Conservation (phyloP, 306 rosid species). For the Comarum palustre region DNA sequence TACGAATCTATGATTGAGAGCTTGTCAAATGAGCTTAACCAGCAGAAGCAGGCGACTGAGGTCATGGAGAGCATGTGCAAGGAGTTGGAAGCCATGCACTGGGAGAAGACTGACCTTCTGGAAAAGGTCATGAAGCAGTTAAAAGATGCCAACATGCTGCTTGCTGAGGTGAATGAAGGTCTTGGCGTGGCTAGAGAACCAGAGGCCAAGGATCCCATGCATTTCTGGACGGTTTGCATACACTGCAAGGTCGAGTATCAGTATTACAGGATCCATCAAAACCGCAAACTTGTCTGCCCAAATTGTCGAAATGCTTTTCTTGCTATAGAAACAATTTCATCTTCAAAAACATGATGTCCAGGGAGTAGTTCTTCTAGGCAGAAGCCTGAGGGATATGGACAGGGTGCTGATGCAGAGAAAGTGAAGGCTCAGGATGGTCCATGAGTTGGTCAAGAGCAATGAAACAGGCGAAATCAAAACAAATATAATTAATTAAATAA, state of each 20-base stretch:
- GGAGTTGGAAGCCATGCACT: constrained; percentile 8
- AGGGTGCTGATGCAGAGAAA: neutral
- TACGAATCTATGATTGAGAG: neutral
- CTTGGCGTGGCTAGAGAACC: neutral
- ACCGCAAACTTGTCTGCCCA: constrained; percentile 72
- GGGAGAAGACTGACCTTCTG: neutral
- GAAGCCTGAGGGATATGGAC: neutral
- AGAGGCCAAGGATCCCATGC: constrained; percentile 42
- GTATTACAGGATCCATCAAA: constrained; percentile 68
- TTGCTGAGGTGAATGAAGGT: neutral
- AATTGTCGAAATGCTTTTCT: constrained; percentile 74
- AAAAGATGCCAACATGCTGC: neutral
- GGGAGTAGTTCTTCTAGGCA: neutral
- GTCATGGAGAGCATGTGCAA: neutral
- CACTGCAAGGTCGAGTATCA: constrained; percentile 73
- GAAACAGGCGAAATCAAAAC: neutral
- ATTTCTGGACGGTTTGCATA: constrained; percentile 85
- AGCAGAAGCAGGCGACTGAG: constrained; percentile 2
- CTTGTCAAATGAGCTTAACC: neutral
- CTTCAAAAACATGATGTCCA: neutral
- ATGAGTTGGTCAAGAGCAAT: neutral
- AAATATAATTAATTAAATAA: neutral
- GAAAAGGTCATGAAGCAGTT: neutral
- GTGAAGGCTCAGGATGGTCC: neutral
- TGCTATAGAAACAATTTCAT: constrained; percentile 47